Evolutionary conservation across 1,284 basidiomycete species (phyloP), one percentile per base, ranked within the genome.

Genomic region (Trichosporon sp.): DNA sequence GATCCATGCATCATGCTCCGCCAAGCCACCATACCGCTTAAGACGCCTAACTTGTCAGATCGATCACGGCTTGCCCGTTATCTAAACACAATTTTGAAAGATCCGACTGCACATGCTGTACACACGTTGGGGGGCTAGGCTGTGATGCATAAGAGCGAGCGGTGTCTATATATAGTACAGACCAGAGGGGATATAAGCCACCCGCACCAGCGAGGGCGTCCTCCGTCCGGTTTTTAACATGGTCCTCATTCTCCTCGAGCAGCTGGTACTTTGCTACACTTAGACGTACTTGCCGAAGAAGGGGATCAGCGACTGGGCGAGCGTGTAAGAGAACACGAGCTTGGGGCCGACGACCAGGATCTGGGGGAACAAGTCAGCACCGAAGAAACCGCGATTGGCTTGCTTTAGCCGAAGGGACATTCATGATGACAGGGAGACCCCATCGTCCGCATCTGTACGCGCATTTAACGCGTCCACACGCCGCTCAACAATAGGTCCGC

Each of bases 261-360:
- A 69, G 64, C 68, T 66, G n/a, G 12, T 31, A 14, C 64, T 26
- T 26, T 26, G 19, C 54, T 12, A 54, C 43, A 19, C 66, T 70
- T 74, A 74, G 69, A 83, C 91, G 83, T 93, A 95, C 84, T 95
- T 91, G 69, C 91, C 90, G 84, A 97, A 98, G 82, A 91, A 87
- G 61, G 96, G 96, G 85, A 99, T 98, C 81, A 99, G 87, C 26
- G 91, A 92, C 85, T 99, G 96, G 4, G 96, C 96, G 8, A 98
- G 89, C 32, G 96, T 99, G 87, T 97, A 98, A 77, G 92, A 95
- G 88, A 98, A 98, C 76, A 99, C 93, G 54, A 99, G 89, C 86
- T 99, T 98, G 71, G 96, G 96, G 68, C 96, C 96, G 38, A 98
- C 96, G 72, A 98, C 95, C 48, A 98, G 88, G 77, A 98, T 93